Base-by-base conservation (phyloP, 306 rosid species). In the Malus fusca region DNA sequence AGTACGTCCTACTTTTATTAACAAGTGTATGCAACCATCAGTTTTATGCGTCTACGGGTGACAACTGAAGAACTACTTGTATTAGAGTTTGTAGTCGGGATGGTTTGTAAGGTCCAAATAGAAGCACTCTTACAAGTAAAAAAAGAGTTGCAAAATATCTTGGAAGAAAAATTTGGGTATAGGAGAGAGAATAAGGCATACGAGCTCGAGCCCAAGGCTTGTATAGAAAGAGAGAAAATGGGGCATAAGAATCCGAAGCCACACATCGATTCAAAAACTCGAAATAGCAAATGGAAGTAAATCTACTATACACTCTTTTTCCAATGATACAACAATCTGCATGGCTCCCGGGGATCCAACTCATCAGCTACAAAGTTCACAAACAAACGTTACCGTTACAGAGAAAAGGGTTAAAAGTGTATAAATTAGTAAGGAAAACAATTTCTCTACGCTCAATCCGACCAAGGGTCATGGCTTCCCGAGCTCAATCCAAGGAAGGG, bases 401-500 rank as follows among this genome's bases (percentile, higher is more conserved):
- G 62, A 51, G 22, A n/a, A 9, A 28, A 69, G 85, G 87, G 90
- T 87, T 79, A 82, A 82, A n/a, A 18, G 77, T 75, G 82, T 85
- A 72, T 76, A 71, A 70, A 89, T 84, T 87, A 90, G 95, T 79
- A 71, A 79, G 79, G 59, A 80, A 84, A 75, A 82, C 53, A 80
- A 71, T 74, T 81, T 81, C 69, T 78, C 87, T 86, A 83, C 74
- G 58, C 85, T 84, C 84, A 74, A 78, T 78, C 69, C 28, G 75
- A 25, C 58, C 37, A 72, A 74, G 48, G 74, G 78, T 77, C 85
- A 81, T 72, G 82, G 68, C 82, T 73, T 68, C 67, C 79, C 35
- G 74, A 80, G 72, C 77, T 73, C 26, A 74, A 72, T 79, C 51
- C 26, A 66, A 23, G 48, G 74, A 72, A 23, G 55, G 74, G 78